Conservation (phyloP, 164 flowering plant genomes). For the Warburgia ugandensis region DNA sequence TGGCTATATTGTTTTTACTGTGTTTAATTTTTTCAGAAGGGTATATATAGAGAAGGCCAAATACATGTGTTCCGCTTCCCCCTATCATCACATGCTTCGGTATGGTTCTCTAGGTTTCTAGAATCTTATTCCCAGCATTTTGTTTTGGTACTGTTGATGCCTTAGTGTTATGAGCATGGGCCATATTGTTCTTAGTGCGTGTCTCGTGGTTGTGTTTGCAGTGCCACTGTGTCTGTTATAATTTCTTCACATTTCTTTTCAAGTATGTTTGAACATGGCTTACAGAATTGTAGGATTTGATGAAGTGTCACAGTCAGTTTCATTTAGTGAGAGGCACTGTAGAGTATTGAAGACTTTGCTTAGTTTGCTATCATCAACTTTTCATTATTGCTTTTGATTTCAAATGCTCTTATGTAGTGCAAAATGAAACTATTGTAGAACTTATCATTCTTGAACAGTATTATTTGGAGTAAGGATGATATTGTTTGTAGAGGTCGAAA, state of each 20-base stretch:
- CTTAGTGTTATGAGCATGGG: not conserved
- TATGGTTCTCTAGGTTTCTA: conserved; percentile 21
- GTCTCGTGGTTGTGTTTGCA: not conserved
- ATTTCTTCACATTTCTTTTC: not conserved
- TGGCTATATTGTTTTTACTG: not conserved
- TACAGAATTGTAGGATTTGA: not conserved
- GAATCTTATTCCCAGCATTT: not conserved
- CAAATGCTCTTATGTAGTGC: no score
- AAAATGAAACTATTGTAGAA: no score
- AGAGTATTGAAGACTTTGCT: no score
- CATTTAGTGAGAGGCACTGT: no score
- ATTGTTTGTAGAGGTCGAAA: no score
- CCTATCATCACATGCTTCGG: conserved; percentile 44
- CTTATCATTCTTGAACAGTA: no score
- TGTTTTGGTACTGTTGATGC: not conserved
- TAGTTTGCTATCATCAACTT: no score
- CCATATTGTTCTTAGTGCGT: not conserved
- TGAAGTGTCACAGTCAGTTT: no score
- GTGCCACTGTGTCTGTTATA: not conserved
- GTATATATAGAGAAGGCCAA: conserved; percentile 23
- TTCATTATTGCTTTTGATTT: no score
- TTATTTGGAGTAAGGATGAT: no score
- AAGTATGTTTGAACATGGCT: not conserved
- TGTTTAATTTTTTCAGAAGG: conserved; percentile 24
- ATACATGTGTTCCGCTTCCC: conserved; percentile 17